Percentiles rank a stretch among this genome's conserved stretches.
phyloP scores from a whole-genome alignment of 305 asterid species.

The Fraxinus ornus region DNA sequence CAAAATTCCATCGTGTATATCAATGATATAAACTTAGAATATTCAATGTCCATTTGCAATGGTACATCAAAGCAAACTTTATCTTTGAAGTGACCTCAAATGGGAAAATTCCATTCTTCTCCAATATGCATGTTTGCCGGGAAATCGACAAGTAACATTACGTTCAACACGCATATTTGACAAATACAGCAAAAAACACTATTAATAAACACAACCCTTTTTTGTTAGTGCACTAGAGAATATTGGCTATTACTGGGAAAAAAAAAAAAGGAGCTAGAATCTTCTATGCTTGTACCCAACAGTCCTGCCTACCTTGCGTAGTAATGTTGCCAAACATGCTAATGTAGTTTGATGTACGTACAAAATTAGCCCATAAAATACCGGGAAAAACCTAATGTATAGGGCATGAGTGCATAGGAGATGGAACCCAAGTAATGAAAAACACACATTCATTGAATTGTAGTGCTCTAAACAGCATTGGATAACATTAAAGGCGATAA shows the following conservation, averaged over 20 bases:
- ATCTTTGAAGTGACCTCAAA: constrained; percentile 9
- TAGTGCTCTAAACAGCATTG: neutral
- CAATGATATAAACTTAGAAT: neutral
- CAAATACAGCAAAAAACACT: neutral
- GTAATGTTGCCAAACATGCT: neutral
- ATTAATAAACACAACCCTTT: neutral
- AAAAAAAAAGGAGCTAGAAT: too few relatives aligned
- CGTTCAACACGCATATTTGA: too few relatives aligned
- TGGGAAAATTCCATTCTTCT: neutral
- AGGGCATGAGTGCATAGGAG: neutral
- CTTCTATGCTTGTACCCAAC: neutral
- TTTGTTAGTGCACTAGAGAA: neutral
- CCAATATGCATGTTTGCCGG: neutral
- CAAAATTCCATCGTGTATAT: neutral
- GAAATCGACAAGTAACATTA: too few relatives aligned
- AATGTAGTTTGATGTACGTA: neutral
- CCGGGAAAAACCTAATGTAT: neutral
- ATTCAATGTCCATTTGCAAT: neutral
- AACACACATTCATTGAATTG: neutral
- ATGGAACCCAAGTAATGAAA: constrained; percentile 1
- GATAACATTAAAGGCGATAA: neutral
- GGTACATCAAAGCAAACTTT: neutral
- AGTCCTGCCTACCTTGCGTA: too few relatives aligned
- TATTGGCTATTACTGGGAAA: too few relatives aligned
- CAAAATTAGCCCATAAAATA: neutral